Base-by-base conservation (phyloP, 768 basidiomycete species). In the Pilatotrama ljubarskyi region DNA sequence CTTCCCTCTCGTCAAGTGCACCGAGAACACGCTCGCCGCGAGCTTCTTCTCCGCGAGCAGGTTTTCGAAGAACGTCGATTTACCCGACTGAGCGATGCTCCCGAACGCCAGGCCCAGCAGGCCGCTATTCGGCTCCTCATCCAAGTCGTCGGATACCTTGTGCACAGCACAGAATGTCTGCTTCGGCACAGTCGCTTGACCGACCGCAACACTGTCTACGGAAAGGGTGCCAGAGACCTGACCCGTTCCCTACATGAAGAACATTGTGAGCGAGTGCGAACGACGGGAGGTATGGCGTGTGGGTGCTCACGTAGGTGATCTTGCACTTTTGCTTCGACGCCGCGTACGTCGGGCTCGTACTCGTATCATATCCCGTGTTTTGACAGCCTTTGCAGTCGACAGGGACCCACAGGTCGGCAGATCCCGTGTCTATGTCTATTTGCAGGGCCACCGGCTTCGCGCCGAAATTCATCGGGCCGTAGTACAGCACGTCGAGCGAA, bases 401-500 rank as follows among this genome's bases (percentile, higher is more conserved):
- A 26, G 81, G 77, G 18, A 80, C 69, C 84, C 87, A 89, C n/a
- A 86, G 75, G 68, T 90, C 88, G 35, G 82, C 76, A 7, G 83
- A 85, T 50, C 88, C 86, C 2, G 88, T 89, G 70, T 90, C 88
- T 63, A 89, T 74, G 69, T 86, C 82, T 35, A 89, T 78, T 2
- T 77, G 74, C 17, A 89, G 65, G 20, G 62, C 52, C 69, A 88
- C 86, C 0, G 73, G 64, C 1, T 81, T 81, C 17, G 84, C 84
- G 10, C 88, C 89, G 51, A 90, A 75, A 5, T 63, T 36, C 47
- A 86, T 53, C 9, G 68, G 59, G 2, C 79, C 81, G 54, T 80
- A 83, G 66, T 85, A 86, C 54, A 80, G 69, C 26, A 80, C 60
- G 58, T 84, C 82, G 42, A 78, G 62, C 25, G 58, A 58, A 17